Base-by-base conservation (phyloP, 768 basidiomycete species). In the Psilocybe azurescens region DNA sequence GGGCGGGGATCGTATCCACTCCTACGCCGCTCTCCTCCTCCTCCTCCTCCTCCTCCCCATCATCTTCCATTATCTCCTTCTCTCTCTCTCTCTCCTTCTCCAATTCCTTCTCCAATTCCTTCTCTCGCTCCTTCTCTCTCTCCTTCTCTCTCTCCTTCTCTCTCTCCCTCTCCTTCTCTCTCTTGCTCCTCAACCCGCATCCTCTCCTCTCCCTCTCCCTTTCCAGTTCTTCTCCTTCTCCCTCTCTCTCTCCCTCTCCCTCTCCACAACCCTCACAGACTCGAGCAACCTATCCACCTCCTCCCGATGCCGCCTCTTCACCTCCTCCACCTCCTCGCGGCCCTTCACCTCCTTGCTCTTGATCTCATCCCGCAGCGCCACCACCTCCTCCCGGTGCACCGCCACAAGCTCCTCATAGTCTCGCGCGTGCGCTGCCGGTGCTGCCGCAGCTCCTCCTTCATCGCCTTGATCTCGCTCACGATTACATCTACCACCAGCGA, bases 401-500 rank as follows among this genome's bases (percentile, higher is more conserved):
- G 55, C n/a, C 14, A 16, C 47, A 39, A 68, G 62, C 33, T 59
- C 9, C 16, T 60, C 58, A 13, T 63, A 33, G 24, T 67, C 66
- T 61, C 59, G 28, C 56, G 58, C n/a, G 46, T 61, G 30, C 58
- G 49, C 16, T 60, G 44, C 41, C 61, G 61, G 30, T 53, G 59
- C 36, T 54, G 36, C 14, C 64, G 49, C 29, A 68, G 29, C 32
- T 68, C 67, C 28, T 68, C 67, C 46, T 68, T 68, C 64, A 68
- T 68, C 3, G 55, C 52, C 46, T 56, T 68, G 56, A 68, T 61
- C 38, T 68, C 64, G 29, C 47, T 59, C 18, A 68, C 32, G 29
- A 68, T 55, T 5, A 64, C 59, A 24, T 65, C 56, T 9, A 68
- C 52, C 48, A 63, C 57, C 4, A 57, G 59, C 16, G 67, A 65